Evolutionary conservation across 306 rosid genomes (phyloP), one percentile per base, ranked within the genome.

Genomic region (Glycine latifolia): DNA sequence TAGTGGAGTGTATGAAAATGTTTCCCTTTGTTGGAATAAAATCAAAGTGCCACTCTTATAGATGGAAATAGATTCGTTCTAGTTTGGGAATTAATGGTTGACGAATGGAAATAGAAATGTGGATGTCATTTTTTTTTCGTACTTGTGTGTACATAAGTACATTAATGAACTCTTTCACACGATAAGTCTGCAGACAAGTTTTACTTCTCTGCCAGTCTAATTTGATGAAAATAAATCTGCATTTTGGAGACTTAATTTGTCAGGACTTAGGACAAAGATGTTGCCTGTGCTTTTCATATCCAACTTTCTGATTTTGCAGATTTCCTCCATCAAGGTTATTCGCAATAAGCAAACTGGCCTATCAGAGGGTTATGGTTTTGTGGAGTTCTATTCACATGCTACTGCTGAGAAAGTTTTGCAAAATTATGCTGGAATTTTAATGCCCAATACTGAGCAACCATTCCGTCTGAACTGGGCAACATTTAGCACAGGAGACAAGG

Each of bases 381-480:
- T 92, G 59, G 99, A 95, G 77, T 93, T 93, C 54, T 87, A 73
- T 86, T 83, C 97, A 17, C 98, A 90, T 76, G 86, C 91, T 47
- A 88, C 91, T 53, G 98, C 99, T 13, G 99, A 96, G 88, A 96
- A 92, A 74, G 95, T 92, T 70, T 85, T 96, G 33, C 97, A 89
- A 87, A 90, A 71, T 78, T 96, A 92, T 83, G 81, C 87, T 83
- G 87, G 91, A 85, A 67, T 93, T 47, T 67, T 82, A 77, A 96
- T 96, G 99, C 99, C 99, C 48, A 92, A 89, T 71, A 90, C 92
- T 3, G 99, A 93, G 2, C 99, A 92, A 68, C 87, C 97, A 67
- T 93, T 96, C 87, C 97, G 97, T 69, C 88, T 96, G 79, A 96
- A 96, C 89, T 96, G 99, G 99, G 99, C 99, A 1, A 84, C 98